phyloP scores from a whole-genome alignment of 805 yeast genomes.

The Zygoascus biomembranicola region DNA sequence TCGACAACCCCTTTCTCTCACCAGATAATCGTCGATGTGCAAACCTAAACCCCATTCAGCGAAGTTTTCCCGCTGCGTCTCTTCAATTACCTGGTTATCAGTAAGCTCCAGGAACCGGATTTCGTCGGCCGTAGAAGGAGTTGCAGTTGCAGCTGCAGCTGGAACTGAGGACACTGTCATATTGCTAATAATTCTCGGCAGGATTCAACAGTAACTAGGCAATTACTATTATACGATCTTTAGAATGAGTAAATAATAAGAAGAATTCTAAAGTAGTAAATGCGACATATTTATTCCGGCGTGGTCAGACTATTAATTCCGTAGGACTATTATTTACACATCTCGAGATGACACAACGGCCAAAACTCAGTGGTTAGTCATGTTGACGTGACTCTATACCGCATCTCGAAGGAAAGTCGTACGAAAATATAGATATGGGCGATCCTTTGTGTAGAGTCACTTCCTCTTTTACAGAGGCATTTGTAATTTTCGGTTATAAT shows the following conservation, averaged over 20 bases:
- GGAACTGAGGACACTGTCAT: not conserved
- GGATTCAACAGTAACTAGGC: too few species aligned
- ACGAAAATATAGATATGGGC: too few species aligned
- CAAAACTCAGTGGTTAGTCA: too few species aligned
- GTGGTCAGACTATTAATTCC: not conserved
- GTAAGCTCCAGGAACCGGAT: conserved; percentile 8
- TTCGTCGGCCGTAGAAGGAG: not conserved
- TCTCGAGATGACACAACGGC: not conserved
- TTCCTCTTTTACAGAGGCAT: too few species aligned
- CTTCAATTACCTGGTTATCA: conserved; percentile 10
- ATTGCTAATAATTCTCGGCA: not conserved
- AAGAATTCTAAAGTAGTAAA: too few species aligned
- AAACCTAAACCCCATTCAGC: conserved; percentile 23
- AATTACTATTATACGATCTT: too few species aligned
- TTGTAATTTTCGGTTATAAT: too few species aligned
- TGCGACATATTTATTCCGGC: too few species aligned
- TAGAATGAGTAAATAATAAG: too few species aligned
- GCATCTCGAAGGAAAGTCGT: not conserved
- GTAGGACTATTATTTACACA: conserved; percentile 1
- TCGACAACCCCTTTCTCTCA: conserved; percentile 19
- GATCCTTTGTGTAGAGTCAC: too few species aligned
- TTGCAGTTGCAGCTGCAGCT: not conserved
- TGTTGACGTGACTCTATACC: not conserved
- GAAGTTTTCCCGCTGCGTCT: conserved; percentile 15
- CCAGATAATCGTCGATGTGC: conserved; percentile 20